These are phyloP conservation scores for Meyerozyma sp. DNA, from an alignment of 1,139 yeast genomes.

Conservation along the genomic window DNA sequence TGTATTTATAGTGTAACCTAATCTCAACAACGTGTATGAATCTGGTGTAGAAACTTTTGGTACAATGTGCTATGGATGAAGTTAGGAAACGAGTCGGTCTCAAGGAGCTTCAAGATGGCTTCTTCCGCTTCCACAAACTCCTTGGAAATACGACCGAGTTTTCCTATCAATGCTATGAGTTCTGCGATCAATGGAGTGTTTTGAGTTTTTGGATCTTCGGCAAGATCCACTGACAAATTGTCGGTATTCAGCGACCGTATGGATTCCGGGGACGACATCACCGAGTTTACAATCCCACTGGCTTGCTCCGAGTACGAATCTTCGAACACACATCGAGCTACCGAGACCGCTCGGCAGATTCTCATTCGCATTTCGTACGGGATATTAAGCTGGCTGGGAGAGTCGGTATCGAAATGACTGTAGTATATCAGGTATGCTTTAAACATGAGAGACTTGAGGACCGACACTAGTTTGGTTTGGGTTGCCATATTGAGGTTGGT, in stretches of 20 bases:
- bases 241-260: neutral
- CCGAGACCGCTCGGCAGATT: conserved; percentile 37
- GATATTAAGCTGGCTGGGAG: conserved; percentile 70
- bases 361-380: conserved; percentile 50
- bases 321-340: conserved; percentile 10
- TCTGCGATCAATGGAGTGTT: conserved; percentile 3
- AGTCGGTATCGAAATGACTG: conserved; percentile 60
- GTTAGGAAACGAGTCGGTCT: conserved; percentile 68
- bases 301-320: conserved; percentile 6
- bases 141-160: conserved; percentile 34
- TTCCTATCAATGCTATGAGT: conserved; percentile 22
- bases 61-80: conserved; percentile 39
- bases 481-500: conserved; percentile 13
- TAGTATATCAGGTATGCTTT: conserved; percentile 61
- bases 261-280: conserved; percentile 9
- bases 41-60: conserved; percentile 2
- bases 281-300: conserved; percentile 1
- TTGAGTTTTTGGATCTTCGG: conserved; percentile 4
- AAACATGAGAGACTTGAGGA: conserved; percentile 33
- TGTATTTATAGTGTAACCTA: conserved; percentile 4
- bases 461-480: conserved; percentile 3
- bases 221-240: conserved; percentile 12
- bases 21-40: neutral
- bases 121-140: conserved; percentile 25
- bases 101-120: conserved; percentile 58